These are phyloP conservation scores for Wallacemonas sp. DNA, from an alignment of 208 protist species.

Conservation along the genomic window DNA sequence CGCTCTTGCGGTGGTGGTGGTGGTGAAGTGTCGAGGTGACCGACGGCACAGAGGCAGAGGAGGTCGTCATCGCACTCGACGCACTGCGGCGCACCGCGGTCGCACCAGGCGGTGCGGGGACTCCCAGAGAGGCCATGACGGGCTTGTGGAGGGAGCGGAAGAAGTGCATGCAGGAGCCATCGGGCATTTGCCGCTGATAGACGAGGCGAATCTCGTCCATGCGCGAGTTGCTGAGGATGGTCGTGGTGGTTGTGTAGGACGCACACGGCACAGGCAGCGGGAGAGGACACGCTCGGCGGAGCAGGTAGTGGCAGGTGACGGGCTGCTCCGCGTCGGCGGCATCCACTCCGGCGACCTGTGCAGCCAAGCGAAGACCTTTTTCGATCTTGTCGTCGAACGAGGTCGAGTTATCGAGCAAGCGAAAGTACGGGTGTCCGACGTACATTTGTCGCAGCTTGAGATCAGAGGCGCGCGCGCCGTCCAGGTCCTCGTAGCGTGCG, in stretches of 20 bases:
- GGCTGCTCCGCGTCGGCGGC: constrained; percentile 19
- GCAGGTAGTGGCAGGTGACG: constrained; percentile 29
- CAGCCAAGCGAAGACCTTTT: constrained; percentile 61
- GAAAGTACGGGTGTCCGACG: constrained; percentile 66
- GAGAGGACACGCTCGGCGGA: constrained; percentile 35
- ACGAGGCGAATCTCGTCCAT: constrained; percentile 65
- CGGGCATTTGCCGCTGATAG: constrained; percentile 39
- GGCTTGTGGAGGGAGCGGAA: constrained; percentile 43
- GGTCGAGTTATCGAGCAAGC: constrained; percentile 73
- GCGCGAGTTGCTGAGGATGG: constrained; percentile 51
- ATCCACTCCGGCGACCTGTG: constrained; percentile 34
- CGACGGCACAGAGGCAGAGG: background rate
- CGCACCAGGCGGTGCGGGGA: background rate
- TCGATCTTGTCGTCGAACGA: constrained; percentile 81
- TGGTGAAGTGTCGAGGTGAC: background rate
- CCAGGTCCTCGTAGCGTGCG: constrained; percentile 73
- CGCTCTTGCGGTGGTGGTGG: constrained; percentile 2
- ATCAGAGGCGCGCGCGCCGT: constrained; percentile 76
- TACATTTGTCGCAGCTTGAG: constrained; percentile 77
- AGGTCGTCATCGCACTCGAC: background rate
- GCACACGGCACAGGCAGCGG: constrained; percentile 35
- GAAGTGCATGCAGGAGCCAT: constrained; percentile 63
- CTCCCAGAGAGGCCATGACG: background rate
- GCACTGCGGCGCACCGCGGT: background rate
- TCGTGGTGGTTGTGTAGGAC: constrained; percentile 39